Conservation (phyloP, 352 stramenopile genomes). For the Saprolegnia parasitica region DNA sequence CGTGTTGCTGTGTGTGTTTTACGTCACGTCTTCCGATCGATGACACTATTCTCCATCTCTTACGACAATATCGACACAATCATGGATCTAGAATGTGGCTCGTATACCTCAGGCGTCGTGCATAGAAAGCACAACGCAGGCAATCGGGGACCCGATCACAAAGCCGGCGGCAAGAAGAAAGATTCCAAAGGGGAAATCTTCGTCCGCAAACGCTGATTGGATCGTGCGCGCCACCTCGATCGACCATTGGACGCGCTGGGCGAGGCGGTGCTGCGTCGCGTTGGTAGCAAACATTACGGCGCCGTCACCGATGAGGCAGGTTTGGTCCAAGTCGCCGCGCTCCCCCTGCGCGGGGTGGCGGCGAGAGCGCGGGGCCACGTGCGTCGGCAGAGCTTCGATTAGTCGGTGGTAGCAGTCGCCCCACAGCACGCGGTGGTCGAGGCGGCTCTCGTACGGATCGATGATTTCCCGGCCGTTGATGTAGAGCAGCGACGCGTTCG, state of each 20-base stretch:
- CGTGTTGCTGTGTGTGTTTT: too few relatives aligned
- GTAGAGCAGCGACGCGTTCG: slow-evolving; percentile 7
- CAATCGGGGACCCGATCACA: too few relatives aligned
- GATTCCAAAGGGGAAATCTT: not conserved
- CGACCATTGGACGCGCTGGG: not conserved
- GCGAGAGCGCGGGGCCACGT: not conserved
- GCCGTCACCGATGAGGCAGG: not conserved
- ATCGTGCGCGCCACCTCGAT: not conserved
- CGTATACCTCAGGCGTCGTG: too few relatives aligned
- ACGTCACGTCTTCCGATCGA: too few relatives aligned
- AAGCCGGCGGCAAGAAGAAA: too few relatives aligned
- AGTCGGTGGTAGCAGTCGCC: not conserved
- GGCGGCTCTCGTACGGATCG: not conserved
- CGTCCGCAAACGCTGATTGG: not conserved
- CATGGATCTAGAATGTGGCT: too few relatives aligned
- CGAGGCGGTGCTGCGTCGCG: not conserved
- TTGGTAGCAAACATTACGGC: not conserved
- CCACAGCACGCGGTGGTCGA: not conserved
- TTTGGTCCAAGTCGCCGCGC: not conserved
- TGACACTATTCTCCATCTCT: too few relatives aligned
- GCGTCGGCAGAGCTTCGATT: not conserved
- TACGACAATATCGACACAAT: too few relatives aligned
- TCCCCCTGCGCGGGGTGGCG: not conserved
- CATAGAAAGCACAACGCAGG: too few relatives aligned
- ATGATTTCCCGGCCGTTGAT: slow-evolving; percentile 12